Percentiles rank a stretch among this genome's conserved stretches.
phyloP scores from a whole-genome alignment of 257 asterid species.

The Haberlea rhodopensis region DNA sequence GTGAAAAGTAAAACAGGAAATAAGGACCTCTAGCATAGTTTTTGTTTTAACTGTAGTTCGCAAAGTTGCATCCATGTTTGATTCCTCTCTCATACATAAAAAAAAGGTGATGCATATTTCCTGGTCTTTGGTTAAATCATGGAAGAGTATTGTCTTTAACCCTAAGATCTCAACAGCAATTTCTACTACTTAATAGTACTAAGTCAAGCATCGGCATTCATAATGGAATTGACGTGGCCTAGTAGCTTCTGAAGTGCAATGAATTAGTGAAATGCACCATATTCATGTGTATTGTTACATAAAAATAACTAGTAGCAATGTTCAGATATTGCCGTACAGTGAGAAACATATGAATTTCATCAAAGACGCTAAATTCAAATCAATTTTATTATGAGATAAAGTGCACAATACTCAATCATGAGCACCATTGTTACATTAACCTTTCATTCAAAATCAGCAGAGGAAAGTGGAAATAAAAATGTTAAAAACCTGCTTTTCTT shows the following conservation, averaged over 20 bases:
- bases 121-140: too few species aligned
- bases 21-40: too few species aligned
- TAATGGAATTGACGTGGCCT: not conserved
- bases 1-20: too few species aligned
- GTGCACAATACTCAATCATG: not conserved
- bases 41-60: too few species aligned
- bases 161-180: not conserved
- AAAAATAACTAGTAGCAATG: not conserved
- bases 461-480: not conserved
- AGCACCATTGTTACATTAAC: slow-evolving; percentile 1
- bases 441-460: not conserved
- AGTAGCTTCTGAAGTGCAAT: not conserved
- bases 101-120: too few species aligned
- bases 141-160: too few species aligned
- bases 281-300: not conserved
- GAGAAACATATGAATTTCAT: not conserved
- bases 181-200: not conserved
- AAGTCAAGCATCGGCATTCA: slow-evolving; percentile 2
- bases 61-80: too few species aligned
- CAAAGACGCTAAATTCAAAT: not conserved
- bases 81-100: too few species aligned
- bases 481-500: not conserved
- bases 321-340: not conserved
- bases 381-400: not conserved
- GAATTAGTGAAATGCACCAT: not conserved